Evolutionary conservation across 257 asterid species (phyloP), one percentile per base, ranked within the genome.

Genomic region (Gynochthodes officinalis): DNA sequence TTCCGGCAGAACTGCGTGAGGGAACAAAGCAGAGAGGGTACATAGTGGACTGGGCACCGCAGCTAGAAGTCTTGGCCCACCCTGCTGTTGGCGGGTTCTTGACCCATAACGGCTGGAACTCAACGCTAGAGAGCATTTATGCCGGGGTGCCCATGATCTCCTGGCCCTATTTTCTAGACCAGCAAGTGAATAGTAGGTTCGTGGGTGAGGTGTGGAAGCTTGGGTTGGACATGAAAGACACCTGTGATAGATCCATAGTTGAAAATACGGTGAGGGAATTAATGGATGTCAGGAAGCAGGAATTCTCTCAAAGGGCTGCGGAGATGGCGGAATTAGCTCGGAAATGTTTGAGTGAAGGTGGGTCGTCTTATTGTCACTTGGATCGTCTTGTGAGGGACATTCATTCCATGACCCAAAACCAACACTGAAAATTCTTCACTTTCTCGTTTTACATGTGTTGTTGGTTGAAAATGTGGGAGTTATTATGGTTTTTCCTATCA

Each of bases 81-180:
- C 57, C 77, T 0, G 54, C 89, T 0, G 72, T 88, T 0, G 87
- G 78, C 0, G 90, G 89, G 0, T 84, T 84, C 28, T 77, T 86
- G 54, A 88, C 90, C 4, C 90, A 87, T 27, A 64, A 78, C 59
- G 93, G 90, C 14, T 85, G 90, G 93, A 83, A 85, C 48, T 85
- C 89, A 5, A 86, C 84, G 5, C 33, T 88, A 9, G 90, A 86
- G 12, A 72, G 84, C 4, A 39, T 88, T 3, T 63, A 57, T 0
- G 83, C 54, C 0, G 89, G 89, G 0, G 73, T 78, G 35, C 93
- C 90, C 0, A 88, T 86, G 90, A 60, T 86, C 1, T 88, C 86
- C 16, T 82, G 89, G 88, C 89, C 90, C 1, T 84, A 75, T 28
- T 82, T 84, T 40, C 64, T 70, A 0, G 90, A 86, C 15, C 93